Percentiles rank a stretch among this genome's conserved stretches.
Conservation (phyloP, 176 grass and related monocot species). For the Zoysia pacifica region DNA sequence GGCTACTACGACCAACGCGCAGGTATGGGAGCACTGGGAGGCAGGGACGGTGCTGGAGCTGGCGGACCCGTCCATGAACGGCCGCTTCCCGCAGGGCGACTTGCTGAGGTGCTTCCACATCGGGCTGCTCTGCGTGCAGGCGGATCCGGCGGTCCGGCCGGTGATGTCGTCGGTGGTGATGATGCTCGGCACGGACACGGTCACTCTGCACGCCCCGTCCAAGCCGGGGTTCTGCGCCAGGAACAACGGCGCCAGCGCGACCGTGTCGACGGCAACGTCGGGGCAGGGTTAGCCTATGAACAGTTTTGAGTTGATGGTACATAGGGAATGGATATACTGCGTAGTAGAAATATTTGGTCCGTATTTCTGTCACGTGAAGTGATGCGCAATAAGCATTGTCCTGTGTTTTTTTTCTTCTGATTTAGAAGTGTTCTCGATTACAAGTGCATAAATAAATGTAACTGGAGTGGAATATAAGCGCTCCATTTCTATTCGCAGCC, state of each 20-base stretch:
- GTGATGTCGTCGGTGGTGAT: constrained; percentile 44
- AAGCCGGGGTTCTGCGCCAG: constrained; percentile 15
- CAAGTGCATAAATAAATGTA: too few relatives aligned
- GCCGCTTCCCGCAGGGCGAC: background rate
- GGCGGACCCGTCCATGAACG: constrained; percentile 10
- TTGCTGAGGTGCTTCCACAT: constrained; percentile 42
- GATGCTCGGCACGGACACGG: constrained; percentile 34
- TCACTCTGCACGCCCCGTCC: background rate
- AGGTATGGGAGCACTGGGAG: constrained; percentile 38
- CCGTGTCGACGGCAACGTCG: background rate
- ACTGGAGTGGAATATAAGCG: too few relatives aligned
- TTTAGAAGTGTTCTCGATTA: too few relatives aligned
- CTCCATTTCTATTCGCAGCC: too few relatives aligned
- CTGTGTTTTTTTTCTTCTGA: too few relatives aligned
- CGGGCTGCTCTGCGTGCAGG: constrained; percentile 40
- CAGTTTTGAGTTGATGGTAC: too few relatives aligned
- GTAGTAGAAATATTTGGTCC: too few relatives aligned
- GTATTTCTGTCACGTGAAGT: too few relatives aligned
- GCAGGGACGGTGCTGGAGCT: constrained; percentile 2
- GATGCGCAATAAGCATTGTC: too few relatives aligned
- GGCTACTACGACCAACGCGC: background rate
- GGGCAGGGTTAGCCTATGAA: background rate
- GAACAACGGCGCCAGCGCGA: background rate
- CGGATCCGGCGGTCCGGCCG: constrained; percentile 28
- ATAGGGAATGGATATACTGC: too few relatives aligned